Conservation (phyloP, 2,329 filamentous ascomycete genomes). For the Monosporascus sp. region DNA sequence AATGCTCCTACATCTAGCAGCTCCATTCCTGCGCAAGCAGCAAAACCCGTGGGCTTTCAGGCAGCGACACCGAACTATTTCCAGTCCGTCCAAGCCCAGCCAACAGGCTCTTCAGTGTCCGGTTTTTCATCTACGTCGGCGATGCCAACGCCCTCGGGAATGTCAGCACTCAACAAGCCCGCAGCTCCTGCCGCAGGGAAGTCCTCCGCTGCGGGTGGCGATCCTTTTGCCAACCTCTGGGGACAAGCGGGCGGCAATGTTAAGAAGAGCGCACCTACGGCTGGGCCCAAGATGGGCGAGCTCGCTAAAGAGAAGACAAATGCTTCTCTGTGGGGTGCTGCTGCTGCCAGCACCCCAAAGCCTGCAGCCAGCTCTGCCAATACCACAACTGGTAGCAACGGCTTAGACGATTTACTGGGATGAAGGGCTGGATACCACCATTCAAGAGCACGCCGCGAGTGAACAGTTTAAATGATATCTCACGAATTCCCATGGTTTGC, state of each 20-base stretch:
- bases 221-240: constrained; percentile 89
- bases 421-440: constrained; percentile 8
- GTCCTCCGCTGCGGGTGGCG: constrained; percentile 54
- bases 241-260: constrained; percentile 67
- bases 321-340: constrained; percentile 86
- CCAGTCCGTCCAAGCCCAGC: constrained; percentile 61
- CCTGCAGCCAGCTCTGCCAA: constrained; percentile 12
- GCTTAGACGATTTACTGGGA: constrained; percentile 27
- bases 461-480: background rate
- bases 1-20: constrained; percentile 39
- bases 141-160: constrained; percentile 23
- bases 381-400: constrained; percentile 18
- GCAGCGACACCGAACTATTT: constrained; percentile 89
- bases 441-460: background rate
- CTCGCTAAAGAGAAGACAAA: constrained; percentile 97
- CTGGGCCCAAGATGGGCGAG: constrained; percentile 80
- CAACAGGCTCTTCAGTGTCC: constrained; percentile 23
- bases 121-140: constrained; percentile 21
- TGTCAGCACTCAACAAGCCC: constrained; percentile 44
- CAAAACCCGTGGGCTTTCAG: constrained; percentile 64
- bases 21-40: constrained; percentile 33
- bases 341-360: constrained; percentile 35
- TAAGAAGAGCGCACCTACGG: constrained; percentile 64
- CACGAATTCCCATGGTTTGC: background rate
- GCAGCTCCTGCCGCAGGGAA: constrained; percentile 43